A percentile compares a stretch with the other conserved stretches of the same genome.
Evolutionary conservation across 768 basidiomycete species (phyloP).

Genomic region (Mycena capillaripes): DNA sequence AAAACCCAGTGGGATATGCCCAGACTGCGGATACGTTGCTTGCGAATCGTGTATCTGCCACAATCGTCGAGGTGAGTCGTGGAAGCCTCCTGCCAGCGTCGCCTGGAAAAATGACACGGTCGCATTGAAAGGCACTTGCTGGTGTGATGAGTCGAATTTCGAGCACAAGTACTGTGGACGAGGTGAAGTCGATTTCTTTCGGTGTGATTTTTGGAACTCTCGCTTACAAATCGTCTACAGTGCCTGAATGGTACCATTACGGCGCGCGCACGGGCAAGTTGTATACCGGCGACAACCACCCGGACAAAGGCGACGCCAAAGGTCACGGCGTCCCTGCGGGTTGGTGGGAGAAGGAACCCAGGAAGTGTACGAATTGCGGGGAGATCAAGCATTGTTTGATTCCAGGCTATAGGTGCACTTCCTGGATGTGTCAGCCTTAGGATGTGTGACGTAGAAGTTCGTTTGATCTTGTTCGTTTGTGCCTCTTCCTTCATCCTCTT

Average conservation of each 20-base stretch:
- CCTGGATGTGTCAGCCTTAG: conserved; percentile 22
- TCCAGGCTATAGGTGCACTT: conserved; percentile 4
- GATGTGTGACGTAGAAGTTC: too few relatives aligned
- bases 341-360: conserved; percentile 12
- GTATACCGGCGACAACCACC: conserved; percentile 26
- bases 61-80: conserved; percentile 1
- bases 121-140: conserved; percentile 11
- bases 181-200: background rate
- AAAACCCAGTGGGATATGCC: background rate
- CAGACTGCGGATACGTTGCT: conserved; percentile 10
- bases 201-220: background rate
- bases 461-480: too few relatives aligned
- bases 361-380: conserved; percentile 25
- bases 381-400: conserved; percentile 12
- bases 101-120: background rate
- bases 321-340: background rate
- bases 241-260: conserved; percentile 28
- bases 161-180: conserved; percentile 13
- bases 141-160: conserved; percentile 17
- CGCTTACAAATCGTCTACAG: background rate
- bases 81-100: too few relatives aligned
- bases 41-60: background rate
- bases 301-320: background rate
- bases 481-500: too few relatives aligned
- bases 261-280: conserved; percentile 5